Evolutionary conservation across 306 rosid species (phyloP).

Genomic region (Cucurbita argyrosperma): DNA sequence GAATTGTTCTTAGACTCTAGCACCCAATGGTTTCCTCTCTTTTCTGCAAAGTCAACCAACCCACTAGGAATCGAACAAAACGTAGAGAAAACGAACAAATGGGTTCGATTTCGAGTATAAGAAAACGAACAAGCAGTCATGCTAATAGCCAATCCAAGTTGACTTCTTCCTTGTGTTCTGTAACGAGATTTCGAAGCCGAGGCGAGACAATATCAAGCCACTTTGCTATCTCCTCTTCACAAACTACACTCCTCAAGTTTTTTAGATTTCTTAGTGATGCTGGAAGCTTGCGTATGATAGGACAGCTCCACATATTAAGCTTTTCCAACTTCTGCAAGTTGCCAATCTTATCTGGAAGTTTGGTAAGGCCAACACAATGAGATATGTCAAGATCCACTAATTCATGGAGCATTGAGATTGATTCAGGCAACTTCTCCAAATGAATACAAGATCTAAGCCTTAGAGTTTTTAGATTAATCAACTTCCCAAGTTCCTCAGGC

Average conservation of each 20-base stretch:
- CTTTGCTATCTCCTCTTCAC: background rate
- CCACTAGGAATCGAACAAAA: background rate
- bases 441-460: constrained; percentile 32
- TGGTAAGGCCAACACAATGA: constrained; percentile 22
- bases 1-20: background rate
- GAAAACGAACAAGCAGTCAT: background rate
- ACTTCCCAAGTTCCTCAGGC: constrained; percentile 20
- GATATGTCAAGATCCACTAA: constrained; percentile 34
- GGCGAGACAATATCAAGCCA: background rate
- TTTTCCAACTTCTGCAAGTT: constrained; percentile 14
- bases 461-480: constrained; percentile 26
- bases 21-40: background rate
- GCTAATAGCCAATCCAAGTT: background rate
- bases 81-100: background rate
- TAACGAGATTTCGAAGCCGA: background rate
- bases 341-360: constrained; percentile 29
- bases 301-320: constrained; percentile 18
- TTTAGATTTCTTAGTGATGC: constrained; percentile 4
- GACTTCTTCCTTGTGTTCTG: background rate
- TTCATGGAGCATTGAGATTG: constrained; percentile 13
- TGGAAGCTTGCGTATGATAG: constrained; percentile 17
- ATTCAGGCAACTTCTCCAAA: constrained; percentile 27
- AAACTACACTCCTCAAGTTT: background rate
- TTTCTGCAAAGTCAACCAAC: background rate
- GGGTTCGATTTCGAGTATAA: background rate